These are phyloP conservation scores for Austroboletus niveus DNA, from an alignment of 1,284 basidiomycete species.

Conservation along the genomic window DNA sequence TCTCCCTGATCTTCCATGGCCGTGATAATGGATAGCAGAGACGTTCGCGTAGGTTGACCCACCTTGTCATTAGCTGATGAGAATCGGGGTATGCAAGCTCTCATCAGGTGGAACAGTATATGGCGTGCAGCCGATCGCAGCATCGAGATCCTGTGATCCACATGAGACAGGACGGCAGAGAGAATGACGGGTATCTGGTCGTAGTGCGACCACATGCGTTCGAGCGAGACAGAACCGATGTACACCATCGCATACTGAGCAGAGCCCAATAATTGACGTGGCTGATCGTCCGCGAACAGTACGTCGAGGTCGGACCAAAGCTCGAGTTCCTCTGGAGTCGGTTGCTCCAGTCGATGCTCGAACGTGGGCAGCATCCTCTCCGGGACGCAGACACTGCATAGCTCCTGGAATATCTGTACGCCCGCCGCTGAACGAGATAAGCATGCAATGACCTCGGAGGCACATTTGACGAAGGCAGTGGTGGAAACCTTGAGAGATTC, in stretches of 20 bases:
- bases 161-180: slow-evolving; percentile 80
- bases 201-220: slow-evolving; percentile 74
- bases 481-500: slow-evolving; percentile 85
- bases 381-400: slow-evolving; percentile 84
- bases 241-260: slow-evolving; percentile 90
- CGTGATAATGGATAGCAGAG: slow-evolving; percentile 51
- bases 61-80: slow-evolving; percentile 60
- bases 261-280: slow-evolving; percentile 65
- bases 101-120: slow-evolving; percentile 79
- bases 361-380: slow-evolving; percentile 77
- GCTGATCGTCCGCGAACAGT: slow-evolving; percentile 69
- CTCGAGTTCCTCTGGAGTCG: slow-evolving; percentile 68
- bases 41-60: slow-evolving; percentile 42
- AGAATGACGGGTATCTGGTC: slow-evolving; percentile 74
- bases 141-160: slow-evolving; percentile 74
- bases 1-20: slow-evolving; percentile 61
- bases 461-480: slow-evolving; percentile 75
- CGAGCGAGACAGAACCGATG: slow-evolving; percentile 78
- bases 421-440: slow-evolving; percentile 80
- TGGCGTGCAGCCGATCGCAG: slow-evolving; percentile 70
- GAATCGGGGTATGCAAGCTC: slow-evolving; percentile 75
- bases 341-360: slow-evolving; percentile 67
- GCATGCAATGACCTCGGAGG: slow-evolving; percentile 81
- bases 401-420: slow-evolving; percentile 74
- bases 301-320: slow-evolving; percentile 73